Conservation (phyloP, 2,329 filamentous ascomycete species). For the Arthrinium phaeospermum region DNA sequence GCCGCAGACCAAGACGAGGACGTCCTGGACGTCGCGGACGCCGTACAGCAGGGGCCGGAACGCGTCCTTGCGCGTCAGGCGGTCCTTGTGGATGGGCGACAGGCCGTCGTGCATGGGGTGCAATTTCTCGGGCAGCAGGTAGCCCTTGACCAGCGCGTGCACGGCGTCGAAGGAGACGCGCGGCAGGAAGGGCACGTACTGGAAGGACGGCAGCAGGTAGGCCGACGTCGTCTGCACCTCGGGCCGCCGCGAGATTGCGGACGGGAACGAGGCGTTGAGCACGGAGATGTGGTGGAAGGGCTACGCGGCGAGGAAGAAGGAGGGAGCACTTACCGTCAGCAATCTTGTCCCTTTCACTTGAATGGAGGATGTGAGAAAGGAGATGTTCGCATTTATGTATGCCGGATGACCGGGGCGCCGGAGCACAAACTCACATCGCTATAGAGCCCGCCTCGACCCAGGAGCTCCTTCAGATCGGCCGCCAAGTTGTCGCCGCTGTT, state of each 20-base stretch:
- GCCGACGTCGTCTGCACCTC: conserved; percentile 65
- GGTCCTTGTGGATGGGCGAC: conserved; percentile 62
- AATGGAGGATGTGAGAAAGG: background rate
- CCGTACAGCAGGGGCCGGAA: conserved; percentile 58
- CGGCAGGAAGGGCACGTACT: conserved; percentile 76
- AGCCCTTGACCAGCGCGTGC: conserved; percentile 66
- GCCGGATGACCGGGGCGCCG: background rate
- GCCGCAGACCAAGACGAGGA: conserved; percentile 85
- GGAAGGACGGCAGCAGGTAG: conserved; percentile 83
- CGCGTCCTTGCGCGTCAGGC: conserved; percentile 55
- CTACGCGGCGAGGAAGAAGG: conserved; percentile 48
- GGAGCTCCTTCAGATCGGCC: conserved; percentile 72
- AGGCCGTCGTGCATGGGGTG: conserved; percentile 66
- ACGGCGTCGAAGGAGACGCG: conserved; percentile 62
- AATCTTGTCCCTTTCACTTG: conserved; percentile 19
- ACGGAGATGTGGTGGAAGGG: conserved; percentile 83
- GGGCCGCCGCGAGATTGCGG: conserved; percentile 45
- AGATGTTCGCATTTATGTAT: background rate
- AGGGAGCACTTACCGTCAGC: conserved; percentile 41
- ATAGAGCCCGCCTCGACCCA: conserved; percentile 70
- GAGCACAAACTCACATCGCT: conserved; percentile 61
- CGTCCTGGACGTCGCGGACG: conserved; percentile 67
- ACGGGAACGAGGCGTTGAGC: conserved; percentile 76
- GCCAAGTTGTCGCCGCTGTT: conserved; percentile 69
- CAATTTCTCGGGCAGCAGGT: conserved; percentile 66